Base-by-base conservation (phyloP, 225 moss, liverwort and hornwort species). In the Bryoerythrophyllum caledonicum region DNA sequence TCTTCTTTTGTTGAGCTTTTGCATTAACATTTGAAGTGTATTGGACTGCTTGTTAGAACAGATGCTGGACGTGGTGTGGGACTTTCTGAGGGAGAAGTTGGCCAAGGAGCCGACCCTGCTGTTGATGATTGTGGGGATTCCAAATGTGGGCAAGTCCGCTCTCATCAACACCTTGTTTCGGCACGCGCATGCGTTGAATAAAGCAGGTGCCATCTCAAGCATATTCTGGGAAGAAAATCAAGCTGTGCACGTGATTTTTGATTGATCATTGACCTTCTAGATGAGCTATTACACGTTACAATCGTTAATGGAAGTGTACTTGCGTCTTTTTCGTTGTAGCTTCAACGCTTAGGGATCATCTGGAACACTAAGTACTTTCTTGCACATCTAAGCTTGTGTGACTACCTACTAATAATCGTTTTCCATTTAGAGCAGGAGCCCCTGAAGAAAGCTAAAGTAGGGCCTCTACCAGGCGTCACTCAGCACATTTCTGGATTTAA, bases 61-160 rank as follows among this genome's bases (percentile, higher is more conserved):
- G 95, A 90, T 99, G 93, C 79, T 99, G 43, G 95, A 92, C 17
- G 76, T 81, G 44, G 87, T 74, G 28, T 83, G 91, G 86, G 89
- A 88, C 35, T 88, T 80, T 51, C 76, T 99, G 71, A 86, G 79
- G 74, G 90, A 82, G 79, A 90, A 88, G 66, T 75, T 95, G 38
- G 88, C 80, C 0, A 99, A 89, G 74, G 99, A 99, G 73, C 91
- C 93, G 61, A 99, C 99, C 30, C 63, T 99, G 63, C 74, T 99
- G 35, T 85, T 99, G 81, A 99, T 99, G 95, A 86, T 95, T 37
- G 83, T 99, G 72, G 95, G 99, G 52, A 86, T 99, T 54, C 95
- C 99, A 7, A 99, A 99, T 49, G 99, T 95, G 61, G 95, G 99
- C 86, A 99, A 99, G 79, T 99, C 99, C 56, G 95, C 95, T 74